Conservation (phyloP, 345 rosid genomes). For the Gossypioides kirkii region DNA sequence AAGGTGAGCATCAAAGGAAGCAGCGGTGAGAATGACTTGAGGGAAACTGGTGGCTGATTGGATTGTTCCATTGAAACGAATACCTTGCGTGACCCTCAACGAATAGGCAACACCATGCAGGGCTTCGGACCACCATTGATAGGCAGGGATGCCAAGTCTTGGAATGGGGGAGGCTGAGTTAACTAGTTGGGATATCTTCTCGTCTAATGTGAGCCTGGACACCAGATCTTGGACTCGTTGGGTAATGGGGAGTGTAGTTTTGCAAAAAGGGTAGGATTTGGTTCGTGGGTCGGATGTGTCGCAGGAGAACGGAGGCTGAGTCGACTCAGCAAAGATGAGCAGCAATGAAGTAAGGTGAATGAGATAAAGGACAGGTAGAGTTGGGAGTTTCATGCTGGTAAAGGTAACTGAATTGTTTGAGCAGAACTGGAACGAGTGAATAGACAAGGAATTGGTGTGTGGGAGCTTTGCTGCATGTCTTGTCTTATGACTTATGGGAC, state of each 20-base stretch:
- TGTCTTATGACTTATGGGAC: not conserved
- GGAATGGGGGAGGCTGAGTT: constrained; percentile 65
- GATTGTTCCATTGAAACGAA: constrained; percentile 49
- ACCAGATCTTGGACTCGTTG: constrained; percentile 61
- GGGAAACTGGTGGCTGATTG: constrained; percentile 77
- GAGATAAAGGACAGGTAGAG: not conserved
- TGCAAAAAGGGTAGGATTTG: constrained; percentile 46
- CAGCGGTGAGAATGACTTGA: constrained; percentile 70
- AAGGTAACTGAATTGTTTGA: not conserved
- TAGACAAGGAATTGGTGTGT: not conserved
- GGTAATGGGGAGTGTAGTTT: constrained; percentile 44
- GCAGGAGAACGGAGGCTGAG: constrained; percentile 53
- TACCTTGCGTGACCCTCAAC: constrained; percentile 39
- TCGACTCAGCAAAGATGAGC: constrained; percentile 17
- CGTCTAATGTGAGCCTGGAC: constrained; percentile 63
- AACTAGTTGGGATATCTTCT: constrained; percentile 74
- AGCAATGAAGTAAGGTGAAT: not conserved
- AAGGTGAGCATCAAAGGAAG: constrained; percentile 55
- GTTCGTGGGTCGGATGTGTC: constrained; percentile 43
- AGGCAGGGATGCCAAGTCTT: constrained; percentile 64
- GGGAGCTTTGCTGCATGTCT: not conserved
- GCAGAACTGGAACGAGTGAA: not conserved
- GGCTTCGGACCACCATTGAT: constrained; percentile 93
- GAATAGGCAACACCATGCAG: constrained; percentile 68
- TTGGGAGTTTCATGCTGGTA: constrained; percentile 1